A percentile compares a stretch with the other conserved stretches of the same genome.
phyloP scores from a whole-genome alignment of 345 rosid species.

The Abelmoschus esculentus region DNA sequence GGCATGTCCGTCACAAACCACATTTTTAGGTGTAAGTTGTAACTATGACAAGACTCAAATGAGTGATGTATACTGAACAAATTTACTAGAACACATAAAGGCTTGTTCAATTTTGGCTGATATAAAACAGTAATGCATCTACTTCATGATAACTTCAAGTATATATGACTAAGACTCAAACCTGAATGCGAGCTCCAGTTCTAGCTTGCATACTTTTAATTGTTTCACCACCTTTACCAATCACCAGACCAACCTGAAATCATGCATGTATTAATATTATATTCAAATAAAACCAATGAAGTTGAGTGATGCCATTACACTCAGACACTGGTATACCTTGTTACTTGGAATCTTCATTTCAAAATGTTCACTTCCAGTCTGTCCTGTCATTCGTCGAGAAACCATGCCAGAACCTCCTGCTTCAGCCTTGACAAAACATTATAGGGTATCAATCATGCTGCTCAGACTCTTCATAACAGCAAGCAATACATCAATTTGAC shows the following conservation, averaged over 20 bases:
- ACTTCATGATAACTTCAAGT: neutral
- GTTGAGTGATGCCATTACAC: slow-evolving; percentile 4
- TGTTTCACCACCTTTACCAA: slow-evolving; percentile 99
- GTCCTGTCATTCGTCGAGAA: slow-evolving; percentile 70
- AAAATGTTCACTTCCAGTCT: slow-evolving; percentile 65
- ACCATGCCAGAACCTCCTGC: slow-evolving; percentile 80
- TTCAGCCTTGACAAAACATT: slow-evolving; percentile 58
- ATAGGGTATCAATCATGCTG: neutral
- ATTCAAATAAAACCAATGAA: slow-evolving; percentile 13
- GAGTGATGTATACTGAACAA: neutral
- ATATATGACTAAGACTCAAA: slow-evolving; percentile 14
- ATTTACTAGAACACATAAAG: neutral
- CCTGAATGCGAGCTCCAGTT: slow-evolving; percentile 97
- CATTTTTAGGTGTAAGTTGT: neutral
- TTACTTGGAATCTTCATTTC: slow-evolving; percentile 76
- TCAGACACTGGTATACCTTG: slow-evolving; percentile 40
- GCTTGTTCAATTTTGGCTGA: neutral
- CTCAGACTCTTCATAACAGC: neutral
- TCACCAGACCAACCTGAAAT: slow-evolving; percentile 92
- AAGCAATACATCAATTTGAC: neutral
- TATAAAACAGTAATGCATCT: neutral
- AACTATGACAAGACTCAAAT: neutral
- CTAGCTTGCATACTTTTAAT: slow-evolving; percentile 93
- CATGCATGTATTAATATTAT: slow-evolving; percentile 21
- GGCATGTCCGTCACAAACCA: neutral